phyloP scores from a whole-genome alignment of 2,329 filamentous ascomycete species.

The Bipolaris zeicola region DNA sequence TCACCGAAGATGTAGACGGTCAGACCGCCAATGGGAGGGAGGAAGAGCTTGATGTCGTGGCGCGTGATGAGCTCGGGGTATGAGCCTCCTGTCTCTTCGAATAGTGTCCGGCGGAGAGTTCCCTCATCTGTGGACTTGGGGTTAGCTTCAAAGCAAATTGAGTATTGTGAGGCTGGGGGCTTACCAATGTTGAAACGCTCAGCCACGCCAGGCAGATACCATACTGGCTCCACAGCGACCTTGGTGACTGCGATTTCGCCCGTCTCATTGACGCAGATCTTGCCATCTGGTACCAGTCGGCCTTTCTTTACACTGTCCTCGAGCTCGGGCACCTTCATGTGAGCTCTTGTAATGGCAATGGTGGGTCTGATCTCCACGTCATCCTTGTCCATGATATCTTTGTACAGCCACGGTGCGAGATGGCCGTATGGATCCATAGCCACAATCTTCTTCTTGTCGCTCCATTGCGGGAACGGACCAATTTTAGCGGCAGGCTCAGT shows the following conservation, averaged over 20 bases:
- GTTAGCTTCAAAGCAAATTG: slow-evolving; percentile 21
- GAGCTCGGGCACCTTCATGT: slow-evolving; percentile 96
- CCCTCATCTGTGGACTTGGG: slow-evolving; percentile 69
- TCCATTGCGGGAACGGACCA: slow-evolving; percentile 89
- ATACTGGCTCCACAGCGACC: slow-evolving; percentile 90
- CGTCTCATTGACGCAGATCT: slow-evolving; percentile 82
- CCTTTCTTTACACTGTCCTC: slow-evolving; percentile 84
- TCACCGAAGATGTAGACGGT: slow-evolving; percentile 98
- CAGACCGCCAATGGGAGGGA: slow-evolving; percentile 92
- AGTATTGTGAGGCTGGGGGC: slow-evolving; percentile 22
- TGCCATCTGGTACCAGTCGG: slow-evolving; percentile 78
- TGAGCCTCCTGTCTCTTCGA: slow-evolving; percentile 93
- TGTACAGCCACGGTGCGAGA: slow-evolving; percentile 81
- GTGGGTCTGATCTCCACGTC: slow-evolving; percentile 86
- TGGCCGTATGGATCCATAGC: slow-evolving; percentile 97
- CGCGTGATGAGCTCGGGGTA: slow-evolving; percentile 97
- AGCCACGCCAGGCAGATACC: slow-evolving; percentile 67
- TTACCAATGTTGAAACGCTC: slow-evolving; percentile 87
- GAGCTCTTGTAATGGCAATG: slow-evolving; percentile 88
- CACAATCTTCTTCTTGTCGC: slow-evolving; percentile 89
- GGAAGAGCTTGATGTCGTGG: slow-evolving; percentile 90
- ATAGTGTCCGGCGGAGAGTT: slow-evolving; percentile 81
- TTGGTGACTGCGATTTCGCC: slow-evolving; percentile 95
- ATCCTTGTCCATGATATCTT: slow-evolving; percentile 76
- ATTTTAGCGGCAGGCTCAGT: slow-evolving; percentile 91